These are phyloP conservation scores for Cubamyces sp. DNA, from an alignment of 768 basidiomycete species.

Conservation along the genomic window DNA sequence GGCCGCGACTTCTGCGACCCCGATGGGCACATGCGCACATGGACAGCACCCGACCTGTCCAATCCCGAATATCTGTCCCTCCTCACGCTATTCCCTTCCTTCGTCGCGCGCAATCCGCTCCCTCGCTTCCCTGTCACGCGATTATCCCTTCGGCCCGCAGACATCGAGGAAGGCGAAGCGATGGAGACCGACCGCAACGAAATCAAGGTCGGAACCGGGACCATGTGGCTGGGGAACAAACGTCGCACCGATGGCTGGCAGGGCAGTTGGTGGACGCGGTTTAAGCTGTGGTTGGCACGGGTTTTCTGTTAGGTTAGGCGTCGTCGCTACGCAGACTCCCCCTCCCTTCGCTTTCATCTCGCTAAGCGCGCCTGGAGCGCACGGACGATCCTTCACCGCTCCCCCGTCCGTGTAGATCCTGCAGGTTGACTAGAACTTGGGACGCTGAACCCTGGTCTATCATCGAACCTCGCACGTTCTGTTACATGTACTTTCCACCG, in stretches of 20 bases:
- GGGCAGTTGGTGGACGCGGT: slow-evolving; percentile 80
- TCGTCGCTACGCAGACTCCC: not conserved
- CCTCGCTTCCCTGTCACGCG: slow-evolving; percentile 64
- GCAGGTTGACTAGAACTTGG: slow-evolving; percentile 10
- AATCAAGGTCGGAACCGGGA: slow-evolving; percentile 79
- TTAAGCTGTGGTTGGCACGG: slow-evolving; percentile 79
- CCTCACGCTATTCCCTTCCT: slow-evolving; percentile 75
- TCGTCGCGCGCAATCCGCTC: slow-evolving; percentile 68
- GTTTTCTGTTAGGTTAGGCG: slow-evolving; percentile 62
- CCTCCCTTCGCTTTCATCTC: not conserved
- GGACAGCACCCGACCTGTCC: slow-evolving; percentile 79
- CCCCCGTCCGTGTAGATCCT: slow-evolving; percentile 17
- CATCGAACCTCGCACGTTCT: not conserved
- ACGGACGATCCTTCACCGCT: slow-evolving; percentile 6
- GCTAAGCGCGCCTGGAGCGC: slow-evolving; percentile 16
- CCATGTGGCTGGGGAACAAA: slow-evolving; percentile 75
- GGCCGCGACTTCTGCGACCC: slow-evolving; percentile 37
- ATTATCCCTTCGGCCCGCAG: slow-evolving; percentile 44
- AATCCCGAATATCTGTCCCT: slow-evolving; percentile 76
- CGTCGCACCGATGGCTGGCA: slow-evolving; percentile 66
- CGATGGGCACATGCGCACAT: slow-evolving; percentile 68
- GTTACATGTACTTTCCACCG: not conserved
- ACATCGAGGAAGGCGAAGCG: slow-evolving; percentile 74
- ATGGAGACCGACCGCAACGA: slow-evolving; percentile 56
- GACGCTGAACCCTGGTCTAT: slow-evolving; percentile 10